phyloP scores from a whole-genome alignment of 2,329 filamentous ascomycete genomes.

The Diaporthe australafricana region DNA sequence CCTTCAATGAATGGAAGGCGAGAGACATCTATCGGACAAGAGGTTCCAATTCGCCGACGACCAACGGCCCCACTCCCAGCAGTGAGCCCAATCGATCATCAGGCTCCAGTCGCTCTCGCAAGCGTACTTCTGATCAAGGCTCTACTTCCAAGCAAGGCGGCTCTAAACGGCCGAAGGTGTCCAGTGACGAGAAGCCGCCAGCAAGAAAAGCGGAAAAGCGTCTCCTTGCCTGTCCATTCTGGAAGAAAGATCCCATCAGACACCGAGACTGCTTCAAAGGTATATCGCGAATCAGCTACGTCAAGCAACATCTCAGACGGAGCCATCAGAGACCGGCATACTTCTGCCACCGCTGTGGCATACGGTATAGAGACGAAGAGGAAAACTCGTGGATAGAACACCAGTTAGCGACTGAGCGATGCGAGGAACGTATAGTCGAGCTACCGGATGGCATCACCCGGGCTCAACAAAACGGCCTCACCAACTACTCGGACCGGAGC shows the following conservation, averaged over 20 bases:
- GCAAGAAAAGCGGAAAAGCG: background rate
- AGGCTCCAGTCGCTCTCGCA: background rate
- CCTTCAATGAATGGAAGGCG: background rate
- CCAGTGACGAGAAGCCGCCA: background rate
- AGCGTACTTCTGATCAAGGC: background rate
- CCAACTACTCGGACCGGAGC: conserved; percentile 15
- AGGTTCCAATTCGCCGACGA: background rate
- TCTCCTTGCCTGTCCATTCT: conserved; percentile 41
- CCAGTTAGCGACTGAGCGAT: background rate
- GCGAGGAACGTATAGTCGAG: background rate
- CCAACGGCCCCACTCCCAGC: background rate
- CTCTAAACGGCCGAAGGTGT: background rate
- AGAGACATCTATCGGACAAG: background rate
- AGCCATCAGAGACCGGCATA: conserved; percentile 28
- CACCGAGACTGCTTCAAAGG: conserved; percentile 37
- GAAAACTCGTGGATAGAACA: conserved; percentile 1
- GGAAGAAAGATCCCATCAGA: conserved; percentile 36
- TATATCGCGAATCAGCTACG: conserved; percentile 39
- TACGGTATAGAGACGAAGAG: conserved; percentile 20
- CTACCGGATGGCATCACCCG: conserved; percentile 36
- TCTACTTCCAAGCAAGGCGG: too few species aligned
- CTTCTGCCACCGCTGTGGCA: conserved; percentile 39
- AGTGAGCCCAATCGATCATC: background rate
- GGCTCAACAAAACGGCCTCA: background rate
- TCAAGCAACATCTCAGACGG: conserved; percentile 42